A percentile compares a stretch with the other conserved stretches of the same genome.
Evolutionary conservation across 2,329 filamentous ascomycete species (phyloP).

Genomic region (Tolypocladium ovalisporum): DNA sequence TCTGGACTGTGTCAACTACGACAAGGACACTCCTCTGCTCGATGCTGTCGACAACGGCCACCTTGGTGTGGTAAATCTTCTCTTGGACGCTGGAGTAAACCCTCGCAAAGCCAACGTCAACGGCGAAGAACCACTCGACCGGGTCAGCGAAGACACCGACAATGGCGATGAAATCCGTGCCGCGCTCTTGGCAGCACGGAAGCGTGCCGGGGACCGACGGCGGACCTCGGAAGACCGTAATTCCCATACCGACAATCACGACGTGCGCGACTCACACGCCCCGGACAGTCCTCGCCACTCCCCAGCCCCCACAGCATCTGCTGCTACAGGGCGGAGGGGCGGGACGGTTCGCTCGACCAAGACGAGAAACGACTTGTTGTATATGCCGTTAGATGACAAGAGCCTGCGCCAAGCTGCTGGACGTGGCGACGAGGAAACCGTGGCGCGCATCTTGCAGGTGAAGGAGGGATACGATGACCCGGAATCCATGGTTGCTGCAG

Average conservation of each 20-base stretch:
- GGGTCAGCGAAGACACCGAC: slow-evolving; percentile 64
- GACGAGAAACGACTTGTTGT: slow-evolving; percentile 52
- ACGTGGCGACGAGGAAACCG: slow-evolving; percentile 50
- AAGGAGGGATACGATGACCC: slow-evolving; percentile 59
- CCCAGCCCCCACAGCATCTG: slow-evolving; percentile 28
- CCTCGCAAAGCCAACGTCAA: slow-evolving; percentile 85
- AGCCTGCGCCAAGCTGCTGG: slow-evolving; percentile 49
- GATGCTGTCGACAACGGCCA: slow-evolving; percentile 96
- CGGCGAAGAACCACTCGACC: slow-evolving; percentile 82
- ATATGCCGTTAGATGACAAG: slow-evolving; percentile 52
- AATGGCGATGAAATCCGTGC: slow-evolving; percentile 71
- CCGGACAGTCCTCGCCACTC: slow-evolving; percentile 49
- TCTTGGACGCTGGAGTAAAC: slow-evolving; percentile 81
- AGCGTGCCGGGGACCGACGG: slow-evolving; percentile 41
- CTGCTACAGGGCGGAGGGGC: slow-evolving; percentile 33
- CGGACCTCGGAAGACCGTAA: slow-evolving; percentile 49
- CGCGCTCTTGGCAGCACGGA: slow-evolving; percentile 50
- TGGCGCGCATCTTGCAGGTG: slow-evolving; percentile 49
- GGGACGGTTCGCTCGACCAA: slow-evolving; percentile 50
- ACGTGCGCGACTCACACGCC: slow-evolving; percentile 40
- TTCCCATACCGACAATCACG: slow-evolving; percentile 31
- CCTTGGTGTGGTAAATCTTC: slow-evolving; percentile 71
- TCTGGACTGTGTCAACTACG: slow-evolving; percentile 66
- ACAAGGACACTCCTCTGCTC: slow-evolving; percentile 86
- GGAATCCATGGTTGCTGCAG: slow-evolving; percentile 80